A percentile compares a stretch with the other conserved stretches of the same genome.
Evolutionary conservation across 2,329 filamentous ascomycete genomes (phyloP).

Genomic region (Scytalidium sp.): DNA sequence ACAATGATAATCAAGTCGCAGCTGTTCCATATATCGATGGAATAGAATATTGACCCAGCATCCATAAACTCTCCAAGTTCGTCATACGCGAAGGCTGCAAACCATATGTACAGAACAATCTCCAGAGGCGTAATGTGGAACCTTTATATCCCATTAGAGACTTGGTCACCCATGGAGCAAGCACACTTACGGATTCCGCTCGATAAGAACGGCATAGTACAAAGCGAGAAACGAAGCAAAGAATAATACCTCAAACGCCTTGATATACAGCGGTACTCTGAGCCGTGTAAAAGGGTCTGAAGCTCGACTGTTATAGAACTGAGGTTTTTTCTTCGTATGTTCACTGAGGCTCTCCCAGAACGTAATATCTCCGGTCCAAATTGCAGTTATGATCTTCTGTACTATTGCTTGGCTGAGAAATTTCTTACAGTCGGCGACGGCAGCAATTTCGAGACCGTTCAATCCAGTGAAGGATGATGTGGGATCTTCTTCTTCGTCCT

Average conservation of each 20-base stretch:
- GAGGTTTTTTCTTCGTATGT: slow-evolving; percentile 70
- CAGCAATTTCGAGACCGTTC: slow-evolving; percentile 84
- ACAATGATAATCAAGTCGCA: slow-evolving; percentile 73
- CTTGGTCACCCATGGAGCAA: background rate
- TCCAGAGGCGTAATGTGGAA: slow-evolving; percentile 66
- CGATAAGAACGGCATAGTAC: slow-evolving; percentile 83
- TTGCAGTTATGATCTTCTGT: slow-evolving; percentile 78
- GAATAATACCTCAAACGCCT: slow-evolving; percentile 80
- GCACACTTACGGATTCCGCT: slow-evolving; percentile 53
- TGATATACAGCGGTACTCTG: slow-evolving; percentile 79
- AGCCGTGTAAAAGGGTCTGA: slow-evolving; percentile 73
- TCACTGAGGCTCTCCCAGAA: slow-evolving; percentile 82
- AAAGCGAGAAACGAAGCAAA: slow-evolving; percentile 73
- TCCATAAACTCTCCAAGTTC: slow-evolving; percentile 82
- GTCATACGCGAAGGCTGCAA: slow-evolving; percentile 84
- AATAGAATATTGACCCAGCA: slow-evolving; percentile 82
- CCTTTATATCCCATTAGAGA: slow-evolving; percentile 9
- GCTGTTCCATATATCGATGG: slow-evolving; percentile 77
- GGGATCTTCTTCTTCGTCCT: slow-evolving; percentile 56
- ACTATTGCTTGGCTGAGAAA: slow-evolving; percentile 79
- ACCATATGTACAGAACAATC: slow-evolving; percentile 77
- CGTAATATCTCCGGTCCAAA: slow-evolving; percentile 83
- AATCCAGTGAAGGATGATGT: slow-evolving; percentile 73
- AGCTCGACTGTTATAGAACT: slow-evolving; percentile 66
- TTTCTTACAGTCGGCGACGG: slow-evolving; percentile 76